These are phyloP conservation scores for Pythium sp. DNA, from an alignment of 352 stramenopile species.

Conservation along the genomic window DNA sequence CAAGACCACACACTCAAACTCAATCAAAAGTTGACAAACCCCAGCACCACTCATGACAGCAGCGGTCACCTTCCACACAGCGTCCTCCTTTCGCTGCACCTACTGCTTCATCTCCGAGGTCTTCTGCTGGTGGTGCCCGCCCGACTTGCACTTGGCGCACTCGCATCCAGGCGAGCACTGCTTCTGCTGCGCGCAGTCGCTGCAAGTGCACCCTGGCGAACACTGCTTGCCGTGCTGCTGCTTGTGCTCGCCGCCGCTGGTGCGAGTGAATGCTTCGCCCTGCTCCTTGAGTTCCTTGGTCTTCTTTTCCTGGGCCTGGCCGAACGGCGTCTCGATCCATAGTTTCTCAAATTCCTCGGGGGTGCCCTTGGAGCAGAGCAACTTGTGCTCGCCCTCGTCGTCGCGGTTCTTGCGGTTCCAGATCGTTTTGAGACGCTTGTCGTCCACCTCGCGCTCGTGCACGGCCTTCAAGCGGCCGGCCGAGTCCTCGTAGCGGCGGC, in stretches of 20 bases:
- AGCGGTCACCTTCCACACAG: background rate
- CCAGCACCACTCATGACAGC: background rate
- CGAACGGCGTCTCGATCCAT: slow-evolving; percentile 73
- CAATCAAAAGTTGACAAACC: background rate
- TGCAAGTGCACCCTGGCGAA: background rate
- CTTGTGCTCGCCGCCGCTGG: background rate
- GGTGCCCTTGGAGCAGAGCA: slow-evolving; percentile 50
- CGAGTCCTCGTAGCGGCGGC: slow-evolving; percentile 83
- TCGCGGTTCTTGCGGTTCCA: slow-evolving; percentile 64
- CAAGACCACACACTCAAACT: background rate
- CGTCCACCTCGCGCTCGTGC: slow-evolving; percentile 71
- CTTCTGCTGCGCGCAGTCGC: background rate
- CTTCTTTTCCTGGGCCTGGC: slow-evolving; percentile 63
- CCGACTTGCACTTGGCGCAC: slow-evolving; percentile 1
- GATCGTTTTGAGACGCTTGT: slow-evolving; percentile 63
- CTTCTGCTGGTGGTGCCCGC: background rate
- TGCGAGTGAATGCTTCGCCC: slow-evolving; percentile 16
- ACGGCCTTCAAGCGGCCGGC: slow-evolving; percentile 75
- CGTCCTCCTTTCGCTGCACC: background rate
- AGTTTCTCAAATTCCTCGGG: slow-evolving; percentile 70
- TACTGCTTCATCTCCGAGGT: background rate
- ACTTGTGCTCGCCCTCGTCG: slow-evolving; percentile 63
- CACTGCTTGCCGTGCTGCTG: background rate
- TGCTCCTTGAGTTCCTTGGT: slow-evolving; percentile 49
- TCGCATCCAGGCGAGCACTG: slow-evolving; percentile 1